Base-by-base conservation (phyloP, 805 yeast species). In the Myxozyma mucilagina region DNA sequence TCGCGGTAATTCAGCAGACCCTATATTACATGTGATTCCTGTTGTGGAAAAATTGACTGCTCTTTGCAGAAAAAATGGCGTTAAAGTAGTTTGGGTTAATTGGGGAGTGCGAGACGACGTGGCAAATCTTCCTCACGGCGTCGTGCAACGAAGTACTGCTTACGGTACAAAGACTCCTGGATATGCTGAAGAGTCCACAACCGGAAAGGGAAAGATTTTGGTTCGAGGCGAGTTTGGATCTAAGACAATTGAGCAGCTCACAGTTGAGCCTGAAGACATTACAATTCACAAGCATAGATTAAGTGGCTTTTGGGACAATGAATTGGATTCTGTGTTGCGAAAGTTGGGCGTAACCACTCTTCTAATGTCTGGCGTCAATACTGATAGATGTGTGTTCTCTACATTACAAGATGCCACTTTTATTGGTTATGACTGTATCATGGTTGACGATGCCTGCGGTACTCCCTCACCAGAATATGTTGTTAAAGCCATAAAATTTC, bases 361-460 rank as follows among this genome's bases (percentile, higher is more conserved):
- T 32, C 48, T 63, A 16, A 47, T 63, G 29, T 56, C 66, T 1
- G 66, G 66, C 11, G 64, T 63, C 1, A 63, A 63, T 39, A 63
- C 53, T 31, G 66, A 63, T 39, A 57, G 65, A 13, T 63, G 66
- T 39, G 66, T 63, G 11, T 56, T 63, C 38, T 63, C 66, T 29
- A 53, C 66, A 6, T 35, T 63, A 20, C 64, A 60, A 32, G 66
- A 63, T 35, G 66, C 66, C 10, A 53, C 53, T 41, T 60, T 60
- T 47, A 35, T 63, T 10, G 66, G 66, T 4, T 63, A 60, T 43
- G 66, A 63, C 50, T 60, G 64, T 16, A 56, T 63, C 32, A 52
- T 63, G 61, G 61, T 63, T 8, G 58, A 52, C n/a, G 65, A 63
- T 45, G 64, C 65, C 3, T 63, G 66, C 48, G 66, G 59, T 9